Evolutionary conservation across 495 filamentous ascomycete species (phyloP), one percentile per base, ranked within the genome.

Genomic region (Penicillium bialowiezense): DNA sequence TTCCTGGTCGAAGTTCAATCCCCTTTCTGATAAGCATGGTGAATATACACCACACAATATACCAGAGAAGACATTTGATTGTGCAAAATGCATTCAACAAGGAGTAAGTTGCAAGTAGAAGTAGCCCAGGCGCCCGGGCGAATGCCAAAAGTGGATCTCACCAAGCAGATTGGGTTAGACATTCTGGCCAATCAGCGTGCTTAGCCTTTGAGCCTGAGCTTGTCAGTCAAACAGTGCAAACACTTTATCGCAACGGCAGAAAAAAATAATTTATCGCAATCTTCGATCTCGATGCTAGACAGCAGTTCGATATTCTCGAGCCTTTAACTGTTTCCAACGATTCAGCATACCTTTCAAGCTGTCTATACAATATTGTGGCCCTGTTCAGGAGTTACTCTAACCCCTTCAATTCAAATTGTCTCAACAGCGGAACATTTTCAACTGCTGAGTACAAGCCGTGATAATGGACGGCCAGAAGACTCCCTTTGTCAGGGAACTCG

Each of bases 401-500:
- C 12, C 17, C n/a, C 24, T 17, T 7, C 9, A 21, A 40, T 12
- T 5, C 18, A 32, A 43, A 26, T 21, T 23, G 8, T 34, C 15
- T 5, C 20, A 42, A 45, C 38, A n/a, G 29, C 13, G 6, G 24
- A 24, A 21, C n/a, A 17, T 17, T 32, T 38, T 28, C 24, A 58
- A 49, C 59, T 39, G 33, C 48, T 12, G 19, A 35, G 21, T 35
- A 12, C 23, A 35, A 44, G 23, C 43, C 32, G 31, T 20, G 14
- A 44, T 31, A 35, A 82, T 79, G 77, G 72, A 81, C 51, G 65
- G 78, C 21, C 72, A 79, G 53, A 78, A 81, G 48, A 84, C 80
- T 46, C 84, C 85, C 29, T 89, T 90, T 49, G 74, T 90, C 17
- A 88, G 84, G 72, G 79, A 89, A 62, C 77, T 91, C 26, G 87